phyloP scores from a whole-genome alignment of 306 rosid species.

The Clitoria ternatea region DNA sequence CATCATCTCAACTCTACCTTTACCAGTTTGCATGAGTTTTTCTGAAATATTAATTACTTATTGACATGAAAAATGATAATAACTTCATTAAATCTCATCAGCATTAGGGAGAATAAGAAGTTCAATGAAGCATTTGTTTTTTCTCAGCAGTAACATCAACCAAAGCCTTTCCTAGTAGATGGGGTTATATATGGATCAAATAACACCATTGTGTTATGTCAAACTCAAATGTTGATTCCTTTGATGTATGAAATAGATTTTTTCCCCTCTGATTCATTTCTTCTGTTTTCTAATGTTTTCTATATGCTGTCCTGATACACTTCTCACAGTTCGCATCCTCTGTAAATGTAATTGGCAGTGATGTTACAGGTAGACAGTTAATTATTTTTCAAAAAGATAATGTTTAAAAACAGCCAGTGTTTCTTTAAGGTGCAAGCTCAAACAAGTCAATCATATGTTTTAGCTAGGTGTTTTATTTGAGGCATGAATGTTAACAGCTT shows the following conservation, averaged over 20 bases:
- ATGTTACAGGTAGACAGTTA: neutral
- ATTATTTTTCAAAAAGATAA: neutral
- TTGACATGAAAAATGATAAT: neutral
- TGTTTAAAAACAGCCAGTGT: constrained; percentile 8
- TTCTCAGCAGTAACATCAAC: neutral
- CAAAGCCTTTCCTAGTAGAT: neutral
- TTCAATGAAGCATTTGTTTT: neutral
- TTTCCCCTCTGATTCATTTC: neutral
- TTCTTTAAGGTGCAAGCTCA: neutral
- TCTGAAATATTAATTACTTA: neutral
- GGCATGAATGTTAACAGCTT: neutral
- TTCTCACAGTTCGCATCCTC: neutral
- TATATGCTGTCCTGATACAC: neutral
- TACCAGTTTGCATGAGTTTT: neutral
- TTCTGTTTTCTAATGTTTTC: neutral
- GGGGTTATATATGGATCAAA: neutral
- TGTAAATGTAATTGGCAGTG: neutral
- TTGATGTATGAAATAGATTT: neutral
- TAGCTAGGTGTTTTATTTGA: neutral
- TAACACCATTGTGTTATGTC: neutral
- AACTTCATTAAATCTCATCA: neutral
- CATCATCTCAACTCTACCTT: neutral
- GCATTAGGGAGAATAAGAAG: neutral
- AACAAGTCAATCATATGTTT: neutral
- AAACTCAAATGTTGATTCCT: neutral